Evolutionary conservation across 805 yeast genomes (phyloP).

Genomic region (Candida piceae): DNA sequence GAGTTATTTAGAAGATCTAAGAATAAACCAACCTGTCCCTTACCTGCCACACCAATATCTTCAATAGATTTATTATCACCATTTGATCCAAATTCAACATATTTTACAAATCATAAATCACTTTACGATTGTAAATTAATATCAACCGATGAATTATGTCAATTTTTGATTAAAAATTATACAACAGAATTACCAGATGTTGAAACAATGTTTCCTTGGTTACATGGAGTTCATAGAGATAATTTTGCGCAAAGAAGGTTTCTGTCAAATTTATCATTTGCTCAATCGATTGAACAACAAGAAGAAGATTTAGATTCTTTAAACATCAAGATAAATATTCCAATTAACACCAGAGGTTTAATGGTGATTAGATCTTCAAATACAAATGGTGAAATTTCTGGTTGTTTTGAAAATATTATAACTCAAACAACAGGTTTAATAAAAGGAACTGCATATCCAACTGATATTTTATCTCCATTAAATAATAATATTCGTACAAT

Average conservation of each 20-base stretch:
- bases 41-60: neutral
- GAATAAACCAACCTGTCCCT: slow-evolving; percentile 3
- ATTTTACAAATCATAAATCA: slow-evolving; percentile 18
- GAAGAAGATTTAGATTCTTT: too few species aligned
- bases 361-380: slow-evolving; percentile 30
- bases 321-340: slow-evolving; percentile 19
- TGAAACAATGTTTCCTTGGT: slow-evolving; percentile 78
- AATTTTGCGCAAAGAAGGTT: slow-evolving; percentile 52
- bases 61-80: slow-evolving; percentile 8
- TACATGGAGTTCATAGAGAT: slow-evolving; percentile 66
- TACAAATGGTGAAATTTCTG: slow-evolving; percentile 25
- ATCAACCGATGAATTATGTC: slow-evolving; percentile 22
- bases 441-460: slow-evolving; percentile 49
- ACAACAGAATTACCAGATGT: slow-evolving; percentile 52
- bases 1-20: too few species aligned
- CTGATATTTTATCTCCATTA: slow-evolving; percentile 49
- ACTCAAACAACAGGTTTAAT: slow-evolving; percentile 40
- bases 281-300: too few species aligned
- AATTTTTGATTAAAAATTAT: slow-evolving; percentile 18
- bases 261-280: slow-evolving; percentile 25
- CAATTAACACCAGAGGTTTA: slow-evolving; percentile 20
- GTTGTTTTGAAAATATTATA: slow-evolving; percentile 26
- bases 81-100: slow-evolving; percentile 17
- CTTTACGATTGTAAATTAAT: slow-evolving; percentile 19
- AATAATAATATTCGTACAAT: slow-evolving; percentile 24